Percentiles rank a stretch among this genome's conserved stretches.
phyloP scores from a whole-genome alignment of 106 monocot species.

The Triglochin maritima region DNA sequence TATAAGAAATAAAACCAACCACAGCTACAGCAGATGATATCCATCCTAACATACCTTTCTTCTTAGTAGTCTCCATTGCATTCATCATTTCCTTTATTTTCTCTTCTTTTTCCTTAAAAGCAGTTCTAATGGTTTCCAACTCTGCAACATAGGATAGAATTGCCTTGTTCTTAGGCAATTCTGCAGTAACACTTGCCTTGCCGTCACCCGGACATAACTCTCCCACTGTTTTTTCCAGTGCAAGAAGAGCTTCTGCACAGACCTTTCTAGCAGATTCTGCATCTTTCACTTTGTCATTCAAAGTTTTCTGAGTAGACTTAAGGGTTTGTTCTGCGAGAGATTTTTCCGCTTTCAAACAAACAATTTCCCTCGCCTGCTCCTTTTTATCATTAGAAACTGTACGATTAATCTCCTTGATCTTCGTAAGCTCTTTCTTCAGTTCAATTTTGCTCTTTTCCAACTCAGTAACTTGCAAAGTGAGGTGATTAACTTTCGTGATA shows the following conservation, averaged over 20 bases:
- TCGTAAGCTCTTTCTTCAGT: neutral
- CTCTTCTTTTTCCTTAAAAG: neutral
- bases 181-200: neutral
- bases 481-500: neutral
- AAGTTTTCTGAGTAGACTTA: neutral
- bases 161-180: neutral
- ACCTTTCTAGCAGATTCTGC: neutral
- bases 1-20: slow-evolving; percentile 4
- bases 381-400: neutral
- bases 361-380: neutral
- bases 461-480: neutral
- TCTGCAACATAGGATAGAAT: neutral
- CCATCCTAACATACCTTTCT: slow-evolving; percentile 5
- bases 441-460: neutral
- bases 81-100: slow-evolving; percentile 2
- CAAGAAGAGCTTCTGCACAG: neutral
- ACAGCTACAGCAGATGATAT: slow-evolving; percentile 1
- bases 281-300: neutral
- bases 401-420: neutral
- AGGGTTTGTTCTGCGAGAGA: neutral
- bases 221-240: neutral
- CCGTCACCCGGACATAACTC: neutral
- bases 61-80: neutral
- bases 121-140: neutral
- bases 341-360: neutral